Conservation (phyloP, 2,329 filamentous ascomycete species). For the Diaporthe amygdali region DNA sequence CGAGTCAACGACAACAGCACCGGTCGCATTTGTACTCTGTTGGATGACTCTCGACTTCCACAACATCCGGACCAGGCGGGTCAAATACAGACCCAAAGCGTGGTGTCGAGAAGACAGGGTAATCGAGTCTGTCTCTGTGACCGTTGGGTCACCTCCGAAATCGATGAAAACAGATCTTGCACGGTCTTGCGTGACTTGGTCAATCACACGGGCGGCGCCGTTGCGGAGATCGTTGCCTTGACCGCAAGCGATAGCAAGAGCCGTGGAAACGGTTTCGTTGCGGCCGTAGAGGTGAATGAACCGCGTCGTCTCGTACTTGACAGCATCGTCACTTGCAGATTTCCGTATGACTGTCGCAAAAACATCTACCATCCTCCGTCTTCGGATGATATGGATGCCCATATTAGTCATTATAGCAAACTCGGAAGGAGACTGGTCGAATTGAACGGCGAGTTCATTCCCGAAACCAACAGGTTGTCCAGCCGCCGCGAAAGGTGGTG, state of each 20-base stretch:
- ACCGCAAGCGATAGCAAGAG: slow-evolving; percentile 91
- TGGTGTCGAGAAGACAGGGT: slow-evolving; percentile 88
- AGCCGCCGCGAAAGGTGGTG: slow-evolving; percentile 73
- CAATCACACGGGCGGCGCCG: slow-evolving; percentile 77
- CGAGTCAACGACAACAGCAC: slow-evolving; percentile 68
- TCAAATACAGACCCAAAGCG: slow-evolving; percentile 85
- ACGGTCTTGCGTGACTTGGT: slow-evolving; percentile 84
- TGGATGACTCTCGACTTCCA: slow-evolving; percentile 83
- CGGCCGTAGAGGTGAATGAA: slow-evolving; percentile 88
- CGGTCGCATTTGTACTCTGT: slow-evolving; percentile 54
- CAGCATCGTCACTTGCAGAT: slow-evolving; percentile 76
- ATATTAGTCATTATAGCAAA: slow-evolving; percentile 91
- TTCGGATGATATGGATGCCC: slow-evolving; percentile 84
- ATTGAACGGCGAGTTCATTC: slow-evolving; percentile 96
- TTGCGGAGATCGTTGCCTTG: slow-evolving; percentile 80
- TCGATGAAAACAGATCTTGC: slow-evolving; percentile 90
- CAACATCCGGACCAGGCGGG: slow-evolving; percentile 83
- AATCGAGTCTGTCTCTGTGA: slow-evolving; percentile 85
- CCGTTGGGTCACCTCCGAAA: slow-evolving; percentile 83
- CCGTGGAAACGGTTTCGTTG: slow-evolving; percentile 86
- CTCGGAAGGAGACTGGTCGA: slow-evolving; percentile 81
- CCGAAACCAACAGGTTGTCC: slow-evolving; percentile 79
- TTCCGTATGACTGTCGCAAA: slow-evolving; percentile 83
- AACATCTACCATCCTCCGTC: slow-evolving; percentile 86
- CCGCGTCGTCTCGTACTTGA: slow-evolving; percentile 81